phyloP scores from a whole-genome alignment of 208 protist species.

The Leishmania gerbilli region DNA sequence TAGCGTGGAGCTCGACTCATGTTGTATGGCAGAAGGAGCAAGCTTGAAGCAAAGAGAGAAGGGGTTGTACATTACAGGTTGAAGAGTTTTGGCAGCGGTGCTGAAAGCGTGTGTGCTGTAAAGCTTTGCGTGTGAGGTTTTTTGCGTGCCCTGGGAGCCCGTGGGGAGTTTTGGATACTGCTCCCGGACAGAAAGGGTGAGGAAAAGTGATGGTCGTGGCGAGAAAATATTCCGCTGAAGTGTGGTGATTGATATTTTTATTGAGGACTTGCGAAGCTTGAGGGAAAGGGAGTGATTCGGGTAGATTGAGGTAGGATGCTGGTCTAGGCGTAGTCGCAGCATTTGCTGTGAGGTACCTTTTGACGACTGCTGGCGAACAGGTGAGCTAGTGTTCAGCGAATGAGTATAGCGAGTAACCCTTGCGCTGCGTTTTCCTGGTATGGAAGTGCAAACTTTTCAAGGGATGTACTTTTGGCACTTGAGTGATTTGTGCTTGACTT shows the following conservation, averaged over 20 bases:
- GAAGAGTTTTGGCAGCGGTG: background rate
- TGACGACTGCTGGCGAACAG: background rate
- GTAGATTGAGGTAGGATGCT: background rate
- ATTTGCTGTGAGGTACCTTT: background rate
- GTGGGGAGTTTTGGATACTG: background rate
- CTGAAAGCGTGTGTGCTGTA: background rate
- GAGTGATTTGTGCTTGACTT: background rate
- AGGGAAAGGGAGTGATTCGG: background rate
- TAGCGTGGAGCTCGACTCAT: background rate
- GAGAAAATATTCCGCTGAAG: background rate
- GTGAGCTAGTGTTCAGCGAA: background rate
- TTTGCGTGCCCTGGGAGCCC: background rate
- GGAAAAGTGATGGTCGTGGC: background rate
- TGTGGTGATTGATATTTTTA: background rate
- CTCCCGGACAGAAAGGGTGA: background rate
- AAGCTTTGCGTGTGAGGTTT: background rate
- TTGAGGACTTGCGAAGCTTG: background rate
- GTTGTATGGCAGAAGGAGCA: background rate
- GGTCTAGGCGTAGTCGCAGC: background rate
- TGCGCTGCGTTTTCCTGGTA: background rate
- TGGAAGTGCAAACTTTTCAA: background rate
- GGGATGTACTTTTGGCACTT: background rate
- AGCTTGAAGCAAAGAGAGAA: background rate
- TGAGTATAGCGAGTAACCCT: background rate
- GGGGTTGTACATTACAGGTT: too few species aligned